Evolutionary conservation across 2,329 filamentous ascomycete species (phyloP).

Genomic region (Acrodontium crateriforme): DNA sequence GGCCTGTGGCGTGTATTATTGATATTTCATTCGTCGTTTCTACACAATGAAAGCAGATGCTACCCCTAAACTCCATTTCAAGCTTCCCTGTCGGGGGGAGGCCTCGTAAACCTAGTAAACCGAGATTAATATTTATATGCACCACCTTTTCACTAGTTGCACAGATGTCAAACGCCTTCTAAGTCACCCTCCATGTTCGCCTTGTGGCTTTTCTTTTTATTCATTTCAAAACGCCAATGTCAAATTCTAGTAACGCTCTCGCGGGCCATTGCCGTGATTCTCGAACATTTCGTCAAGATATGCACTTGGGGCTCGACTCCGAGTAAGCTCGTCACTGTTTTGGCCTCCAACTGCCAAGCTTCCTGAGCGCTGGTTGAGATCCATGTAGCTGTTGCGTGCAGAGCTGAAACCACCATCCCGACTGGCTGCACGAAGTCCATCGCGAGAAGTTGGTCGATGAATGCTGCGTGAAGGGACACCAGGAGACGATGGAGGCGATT

Average conservation of each 20-base stretch:
- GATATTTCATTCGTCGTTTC: no score
- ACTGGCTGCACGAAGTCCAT: constrained; percentile 2
- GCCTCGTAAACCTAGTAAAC: no score
- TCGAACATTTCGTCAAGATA: constrained; percentile 85
- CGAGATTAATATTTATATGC: no score
- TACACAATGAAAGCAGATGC: no score
- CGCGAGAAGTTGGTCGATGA: constrained; percentile 6
- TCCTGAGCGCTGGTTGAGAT: constrained; percentile 11
- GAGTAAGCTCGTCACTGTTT: constrained; percentile 43
- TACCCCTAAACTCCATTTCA: no score
- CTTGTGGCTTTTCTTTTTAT: no score
- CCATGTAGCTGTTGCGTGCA: constrained; percentile 11
- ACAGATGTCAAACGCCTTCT: no score
- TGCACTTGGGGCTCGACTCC: constrained; percentile 67
- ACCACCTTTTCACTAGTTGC: no score
- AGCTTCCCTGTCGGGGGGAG: no score
- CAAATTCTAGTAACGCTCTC: constrained; percentile 8
- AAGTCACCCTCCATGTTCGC: no score
- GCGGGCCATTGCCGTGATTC: constrained; percentile 40
- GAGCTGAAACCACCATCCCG: constrained; percentile 6
- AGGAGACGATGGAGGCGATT: constrained; percentile 16
- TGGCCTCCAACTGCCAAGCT: constrained; percentile 20
- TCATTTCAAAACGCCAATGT: no score
- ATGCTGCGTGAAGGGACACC: constrained; percentile 7
- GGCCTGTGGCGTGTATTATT: no score